phyloP scores from a whole-genome alignment of 768 basidiomycete species.

The Dacryopinax spathularia region DNA sequence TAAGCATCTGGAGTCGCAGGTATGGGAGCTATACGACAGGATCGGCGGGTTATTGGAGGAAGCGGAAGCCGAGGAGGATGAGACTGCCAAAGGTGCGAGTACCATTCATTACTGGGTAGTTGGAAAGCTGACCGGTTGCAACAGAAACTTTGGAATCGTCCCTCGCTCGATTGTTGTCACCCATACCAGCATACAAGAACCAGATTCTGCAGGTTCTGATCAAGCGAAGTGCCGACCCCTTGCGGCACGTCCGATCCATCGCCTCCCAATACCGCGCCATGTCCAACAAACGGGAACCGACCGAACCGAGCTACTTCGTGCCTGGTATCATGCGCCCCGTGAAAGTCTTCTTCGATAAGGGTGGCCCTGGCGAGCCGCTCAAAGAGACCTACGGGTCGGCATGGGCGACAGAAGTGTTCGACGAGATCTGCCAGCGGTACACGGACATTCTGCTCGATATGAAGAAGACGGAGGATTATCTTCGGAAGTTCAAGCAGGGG shows the following conservation, averaged over 20 bases:
- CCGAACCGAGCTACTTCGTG: slow-evolving; percentile 79
- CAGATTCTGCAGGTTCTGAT: slow-evolving; percentile 60
- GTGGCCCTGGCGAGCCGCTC: slow-evolving; percentile 45
- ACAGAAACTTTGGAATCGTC: slow-evolving; percentile 34
- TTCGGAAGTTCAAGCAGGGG: slow-evolving; percentile 74
- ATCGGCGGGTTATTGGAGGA: slow-evolving; percentile 5
- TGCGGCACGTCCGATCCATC: slow-evolving; percentile 73
- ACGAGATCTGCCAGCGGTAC: slow-evolving; percentile 39
- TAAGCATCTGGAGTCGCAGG: slow-evolving; percentile 37
- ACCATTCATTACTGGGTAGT: slow-evolving; percentile 27
- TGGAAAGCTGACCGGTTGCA: slow-evolving; percentile 17
- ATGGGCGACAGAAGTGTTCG: slow-evolving; percentile 22
- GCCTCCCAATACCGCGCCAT: slow-evolving; percentile 82
- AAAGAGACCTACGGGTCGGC: slow-evolving; percentile 32
- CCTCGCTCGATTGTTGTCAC: slow-evolving; percentile 34
- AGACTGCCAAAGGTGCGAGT: slow-evolving; percentile 39
- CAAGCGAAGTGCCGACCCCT: slow-evolving; percentile 68
- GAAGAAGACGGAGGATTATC: slow-evolving; percentile 84
- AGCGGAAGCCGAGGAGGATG: slow-evolving; percentile 21
- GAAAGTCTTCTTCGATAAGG: slow-evolving; percentile 52
- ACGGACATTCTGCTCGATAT: slow-evolving; percentile 64
- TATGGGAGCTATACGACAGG: slow-evolving; percentile 34
- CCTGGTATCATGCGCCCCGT: slow-evolving; percentile 66
- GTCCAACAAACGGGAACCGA: slow-evolving; percentile 54
- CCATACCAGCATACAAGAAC: slow-evolving; percentile 44